These are phyloP conservation scores for Erythrophleum fordii DNA, from an alignment of 306 rosid genomes.

Conservation along the genomic window DNA sequence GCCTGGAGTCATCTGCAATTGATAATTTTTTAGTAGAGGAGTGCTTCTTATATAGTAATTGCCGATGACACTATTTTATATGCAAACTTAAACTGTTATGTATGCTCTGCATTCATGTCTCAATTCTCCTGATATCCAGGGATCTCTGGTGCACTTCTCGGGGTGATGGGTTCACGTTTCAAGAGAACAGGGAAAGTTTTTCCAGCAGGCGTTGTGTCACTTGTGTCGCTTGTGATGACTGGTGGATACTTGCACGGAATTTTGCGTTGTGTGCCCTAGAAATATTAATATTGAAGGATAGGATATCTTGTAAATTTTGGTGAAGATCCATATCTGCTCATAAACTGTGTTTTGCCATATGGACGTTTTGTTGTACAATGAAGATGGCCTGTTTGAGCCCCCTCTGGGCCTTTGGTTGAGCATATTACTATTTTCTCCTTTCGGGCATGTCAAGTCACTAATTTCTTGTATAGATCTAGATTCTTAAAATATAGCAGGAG, in stretches of 20 bases:
- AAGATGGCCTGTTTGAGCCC: conserved; percentile 23
- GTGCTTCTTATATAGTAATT: neutral
- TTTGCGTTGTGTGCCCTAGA: conserved; percentile 70
- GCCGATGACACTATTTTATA: neutral
- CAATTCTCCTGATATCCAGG: conserved; percentile 51
- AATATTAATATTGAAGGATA: conserved; percentile 20
- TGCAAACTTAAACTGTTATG: neutral
- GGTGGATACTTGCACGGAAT: conserved; percentile 98
- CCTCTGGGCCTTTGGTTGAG: neutral
- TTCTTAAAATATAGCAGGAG: neutral
- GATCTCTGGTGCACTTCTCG: conserved; percentile 83
- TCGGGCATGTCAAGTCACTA: neutral
- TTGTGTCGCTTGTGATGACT: conserved; percentile 84
- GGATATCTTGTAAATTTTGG: conserved; percentile 38
- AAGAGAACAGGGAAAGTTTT: conserved; percentile 90
- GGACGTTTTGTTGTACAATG: conserved; percentile 30
- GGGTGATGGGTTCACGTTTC: conserved; percentile 92
- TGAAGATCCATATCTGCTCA: conserved; percentile 25
- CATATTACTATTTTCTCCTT: neutral
- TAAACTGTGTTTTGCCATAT: conserved; percentile 1
- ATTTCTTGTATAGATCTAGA: neutral
- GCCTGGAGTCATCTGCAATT: neutral
- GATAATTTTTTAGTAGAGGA: neutral
- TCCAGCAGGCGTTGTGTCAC: conserved; percentile 93
- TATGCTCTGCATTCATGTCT: conserved; percentile 17